Evolutionary conservation across 345 rosid genomes (phyloP).

Genomic region (Gossypium longicalyx): DNA sequence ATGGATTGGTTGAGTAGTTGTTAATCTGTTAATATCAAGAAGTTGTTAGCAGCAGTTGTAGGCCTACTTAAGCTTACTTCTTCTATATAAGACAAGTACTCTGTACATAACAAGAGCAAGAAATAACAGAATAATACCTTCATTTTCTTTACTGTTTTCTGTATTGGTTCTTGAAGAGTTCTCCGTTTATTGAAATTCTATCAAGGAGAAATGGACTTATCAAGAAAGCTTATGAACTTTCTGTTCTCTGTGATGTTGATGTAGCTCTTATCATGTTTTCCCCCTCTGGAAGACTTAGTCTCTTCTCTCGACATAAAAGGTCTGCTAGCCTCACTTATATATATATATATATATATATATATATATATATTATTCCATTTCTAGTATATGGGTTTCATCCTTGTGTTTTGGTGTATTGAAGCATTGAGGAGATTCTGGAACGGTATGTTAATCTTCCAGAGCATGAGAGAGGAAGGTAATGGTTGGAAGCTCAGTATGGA

Average conservation of each 20-base stretch:
- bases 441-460: constrained; percentile 43
- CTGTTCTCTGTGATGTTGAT: constrained; percentile 57
- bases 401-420: constrained; percentile 19
- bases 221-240: constrained; percentile 58
- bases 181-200: too few species aligned
- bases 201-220: constrained; percentile 49
- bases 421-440: constrained; percentile 42
- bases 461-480: constrained; percentile 43
- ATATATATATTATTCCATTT: not conserved
- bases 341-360: not conserved
- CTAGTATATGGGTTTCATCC: not conserved
- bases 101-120: too few species aligned
- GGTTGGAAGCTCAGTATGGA: not conserved
- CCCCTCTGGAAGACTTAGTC: constrained; percentile 50
- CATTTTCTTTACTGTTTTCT: too few species aligned
- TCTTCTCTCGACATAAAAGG: constrained; percentile 57
- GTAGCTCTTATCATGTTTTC: constrained; percentile 62
- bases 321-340: not conserved
- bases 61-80: too few species aligned
- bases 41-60: too few species aligned
- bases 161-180: too few species aligned
- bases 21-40: too few species aligned
- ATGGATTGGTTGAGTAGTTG: too few species aligned
- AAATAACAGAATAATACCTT: too few species aligned
- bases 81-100: too few species aligned